A percentile compares a stretch with the other conserved stretches of the same genome.
Evolutionary conservation across 2,329 filamentous ascomycete genomes (phyloP).

Genomic region (Chaetomium globosum): DNA sequence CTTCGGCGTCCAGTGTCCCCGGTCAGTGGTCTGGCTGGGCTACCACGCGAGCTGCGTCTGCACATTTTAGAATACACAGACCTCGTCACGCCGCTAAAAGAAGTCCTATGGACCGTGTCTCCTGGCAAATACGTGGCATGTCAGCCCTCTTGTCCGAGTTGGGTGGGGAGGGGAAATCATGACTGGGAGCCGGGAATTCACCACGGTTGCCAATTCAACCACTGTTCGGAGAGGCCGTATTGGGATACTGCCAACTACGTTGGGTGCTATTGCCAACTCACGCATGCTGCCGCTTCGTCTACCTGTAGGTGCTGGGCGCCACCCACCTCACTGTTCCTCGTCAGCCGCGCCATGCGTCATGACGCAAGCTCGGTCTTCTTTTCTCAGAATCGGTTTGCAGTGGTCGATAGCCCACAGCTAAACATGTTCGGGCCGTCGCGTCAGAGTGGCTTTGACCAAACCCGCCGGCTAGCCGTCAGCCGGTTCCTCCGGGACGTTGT

Average conservation of each 20-base stretch:
- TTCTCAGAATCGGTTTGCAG: constrained; percentile 25
- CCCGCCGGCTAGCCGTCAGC: constrained; percentile 4
- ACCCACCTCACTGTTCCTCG: constrained; percentile 26
- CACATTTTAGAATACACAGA: constrained; percentile 35
- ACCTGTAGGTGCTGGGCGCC: constrained; percentile 29
- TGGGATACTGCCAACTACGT: neutral
- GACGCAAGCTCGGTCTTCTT: constrained; percentile 27
- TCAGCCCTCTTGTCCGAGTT: neutral
- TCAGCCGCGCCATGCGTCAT: constrained; percentile 17
- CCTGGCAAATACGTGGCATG: neutral
- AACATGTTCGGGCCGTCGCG: neutral
- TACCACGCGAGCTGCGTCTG: constrained; percentile 34
- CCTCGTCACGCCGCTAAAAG: constrained; percentile 31
- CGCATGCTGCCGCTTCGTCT: constrained; percentile 26
- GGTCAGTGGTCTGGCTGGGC: constrained; percentile 9
- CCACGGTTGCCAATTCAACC: neutral
- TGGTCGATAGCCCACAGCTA: neutral
- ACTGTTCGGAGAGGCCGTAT: neutral
- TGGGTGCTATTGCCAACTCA: constrained; percentile 25
- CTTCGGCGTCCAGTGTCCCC: neutral
- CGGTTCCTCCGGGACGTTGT: constrained; percentile 18
- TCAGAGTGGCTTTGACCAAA: neutral
- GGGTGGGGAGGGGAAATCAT: constrained; percentile 7
- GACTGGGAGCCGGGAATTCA: neutral
- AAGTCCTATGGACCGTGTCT: constrained; percentile 30